phyloP scores from a whole-genome alignment of 1,139 yeast species.

The Oligophagozyma castellii region DNA sequence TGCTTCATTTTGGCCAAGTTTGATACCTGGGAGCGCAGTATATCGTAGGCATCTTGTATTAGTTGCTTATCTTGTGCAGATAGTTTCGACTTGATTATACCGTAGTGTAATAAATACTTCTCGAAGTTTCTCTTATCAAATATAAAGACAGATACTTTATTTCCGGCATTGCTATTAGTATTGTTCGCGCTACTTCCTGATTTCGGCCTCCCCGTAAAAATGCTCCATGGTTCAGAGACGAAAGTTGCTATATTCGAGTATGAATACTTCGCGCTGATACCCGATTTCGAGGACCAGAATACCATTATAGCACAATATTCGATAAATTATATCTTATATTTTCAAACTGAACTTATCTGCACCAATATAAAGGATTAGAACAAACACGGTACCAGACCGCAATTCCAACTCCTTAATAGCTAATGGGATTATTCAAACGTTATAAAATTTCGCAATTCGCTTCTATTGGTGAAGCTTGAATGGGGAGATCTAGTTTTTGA shows the following conservation, averaged over 20 bases:
- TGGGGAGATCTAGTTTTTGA: no score
- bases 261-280: constrained; percentile 61
- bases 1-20: constrained; percentile 73
- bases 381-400: no score
- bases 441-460: no score
- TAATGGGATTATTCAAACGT: no score
- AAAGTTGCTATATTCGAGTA: constrained; percentile 67
- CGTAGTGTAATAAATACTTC: constrained; percentile 36
- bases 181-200: constrained; percentile 20
- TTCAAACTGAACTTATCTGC: no score
- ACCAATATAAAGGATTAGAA: no score
- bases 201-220: constrained; percentile 69
- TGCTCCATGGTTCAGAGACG: constrained; percentile 71
- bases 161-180: constrained; percentile 7
- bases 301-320: no score
- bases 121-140: constrained; percentile 77
- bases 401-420: no score
- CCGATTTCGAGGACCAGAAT: constrained; percentile 35
- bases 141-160: constrained; percentile 68
- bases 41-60: constrained; percentile 31
- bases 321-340: no score
- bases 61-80: constrained; percentile 23
- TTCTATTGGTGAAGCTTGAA: no score
- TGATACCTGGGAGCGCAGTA: constrained; percentile 44
- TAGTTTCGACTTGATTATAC: constrained; percentile 30